Evolutionary conservation across 495 filamentous ascomycete species (phyloP), one percentile per base, ranked within the genome.

Genomic region (Antarctomyces pellizariae): DNA sequence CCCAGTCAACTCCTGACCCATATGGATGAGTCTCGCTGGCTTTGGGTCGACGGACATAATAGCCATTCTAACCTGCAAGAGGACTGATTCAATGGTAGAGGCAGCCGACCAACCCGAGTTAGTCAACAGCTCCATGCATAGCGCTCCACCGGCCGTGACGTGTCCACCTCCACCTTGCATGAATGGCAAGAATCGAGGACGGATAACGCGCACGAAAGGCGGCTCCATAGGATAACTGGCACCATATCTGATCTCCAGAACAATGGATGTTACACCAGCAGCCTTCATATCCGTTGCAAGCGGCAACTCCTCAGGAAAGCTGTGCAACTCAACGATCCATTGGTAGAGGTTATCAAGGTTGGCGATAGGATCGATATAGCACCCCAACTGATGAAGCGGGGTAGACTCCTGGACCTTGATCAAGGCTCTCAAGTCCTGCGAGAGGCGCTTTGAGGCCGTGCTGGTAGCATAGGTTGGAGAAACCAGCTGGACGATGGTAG

Each of bases 51-150:
- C 44, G 22, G 45, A 63, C 15, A 53, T 62, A n/a, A 93, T 59
- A 1, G 77, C 78, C 46, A 91, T 45, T 7, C 75, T 64, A 19
- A 93, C 69, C 50, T 91, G 80, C 28, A 90, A 44, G 5, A 93
- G 48, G 3, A 92, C 69, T 26, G 59, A 71, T 49, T 93, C 83
- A 32, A 93, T 64, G 14, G 59, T 66, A 28, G 56, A 63, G 0
- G 60, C 70, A 0, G 74, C 66, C 9, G 58, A 64, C 83, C 83
- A 93, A 7, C 83, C 83, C 6, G 64, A 55, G 38, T 70, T 75
- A 2, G 83, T 92, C 18, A 93, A 59, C 4, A 92, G 56, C 47
- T 93, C 74, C 76, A 91, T 82, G 46, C 83, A 92, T 48, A 93
- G 58, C 1, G 82, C 74, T 1, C 83, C 83, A 2, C 83, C 83